phyloP scores from a whole-genome alignment of 345 rosid genomes.

The Populus simonii region DNA sequence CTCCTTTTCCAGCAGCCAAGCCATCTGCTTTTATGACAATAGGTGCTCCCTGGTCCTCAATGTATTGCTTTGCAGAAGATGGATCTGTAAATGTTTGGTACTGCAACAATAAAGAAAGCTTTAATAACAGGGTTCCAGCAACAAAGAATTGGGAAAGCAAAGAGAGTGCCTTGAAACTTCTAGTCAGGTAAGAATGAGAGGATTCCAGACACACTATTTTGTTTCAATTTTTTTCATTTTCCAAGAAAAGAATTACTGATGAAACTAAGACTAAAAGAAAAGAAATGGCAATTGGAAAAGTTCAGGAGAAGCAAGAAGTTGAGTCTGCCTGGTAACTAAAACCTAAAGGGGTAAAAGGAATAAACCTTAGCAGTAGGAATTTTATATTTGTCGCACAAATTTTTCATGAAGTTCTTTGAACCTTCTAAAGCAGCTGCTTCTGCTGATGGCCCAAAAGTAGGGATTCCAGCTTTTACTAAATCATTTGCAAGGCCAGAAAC shows the following conservation, averaged over 20 bases:
- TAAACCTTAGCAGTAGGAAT: slow-evolving; percentile 96
- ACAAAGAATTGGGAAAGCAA: neutral
- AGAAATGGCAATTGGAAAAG: neutral
- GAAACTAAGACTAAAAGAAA: neutral
- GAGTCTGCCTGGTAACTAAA: neutral
- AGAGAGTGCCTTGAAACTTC: neutral
- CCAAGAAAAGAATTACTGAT: neutral
- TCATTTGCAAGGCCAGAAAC: slow-evolving; percentile 87
- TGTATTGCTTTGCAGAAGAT: slow-evolving; percentile 61
- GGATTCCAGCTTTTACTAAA: slow-evolving; percentile 60
- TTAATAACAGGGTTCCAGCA: neutral
- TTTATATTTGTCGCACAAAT: slow-evolving; percentile 71
- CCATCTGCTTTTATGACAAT: slow-evolving; percentile 94
- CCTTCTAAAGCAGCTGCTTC: slow-evolving; percentile 98
- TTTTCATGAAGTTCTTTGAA: slow-evolving; percentile 93
- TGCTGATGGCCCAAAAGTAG: slow-evolving; percentile 87
- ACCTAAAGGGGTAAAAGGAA: neutral
- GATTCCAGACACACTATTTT: neutral
- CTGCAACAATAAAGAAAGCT: slow-evolving; percentile 35
- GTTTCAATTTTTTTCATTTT: neutral
- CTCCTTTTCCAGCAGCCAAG: slow-evolving; percentile 97
- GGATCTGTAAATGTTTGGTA: slow-evolving; percentile 64
- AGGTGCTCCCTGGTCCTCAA: slow-evolving; percentile 74
- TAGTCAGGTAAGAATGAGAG: neutral
- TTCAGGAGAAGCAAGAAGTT: neutral